Conservation (phyloP, 495 filamentous ascomycete species). For the Penicillium cosmopolitanum region DNA sequence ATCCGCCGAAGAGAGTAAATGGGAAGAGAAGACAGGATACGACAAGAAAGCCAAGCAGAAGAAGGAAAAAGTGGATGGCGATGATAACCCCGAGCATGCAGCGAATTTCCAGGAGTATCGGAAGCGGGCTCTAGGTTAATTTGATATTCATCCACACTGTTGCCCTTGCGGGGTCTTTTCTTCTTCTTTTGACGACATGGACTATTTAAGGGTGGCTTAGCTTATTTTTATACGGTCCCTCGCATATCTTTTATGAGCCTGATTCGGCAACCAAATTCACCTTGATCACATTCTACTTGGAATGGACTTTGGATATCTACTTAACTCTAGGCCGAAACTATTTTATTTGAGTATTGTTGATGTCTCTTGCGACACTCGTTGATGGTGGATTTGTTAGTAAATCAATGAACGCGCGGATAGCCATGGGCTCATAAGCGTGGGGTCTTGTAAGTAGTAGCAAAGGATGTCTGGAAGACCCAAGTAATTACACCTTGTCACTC, state of each 20-base stretch:
- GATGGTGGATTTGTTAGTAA: no score
- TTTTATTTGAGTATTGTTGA: no score
- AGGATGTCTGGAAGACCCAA: no score
- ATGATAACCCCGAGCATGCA: slow-evolving; percentile 30
- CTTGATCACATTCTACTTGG: neutral
- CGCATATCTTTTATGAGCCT: neutral
- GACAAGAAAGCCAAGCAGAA: slow-evolving; percentile 39
- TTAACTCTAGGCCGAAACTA: no score
- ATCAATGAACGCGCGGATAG: no score
- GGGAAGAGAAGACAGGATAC: slow-evolving; percentile 51
- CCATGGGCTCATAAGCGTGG: no score
- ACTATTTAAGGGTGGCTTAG: neutral
- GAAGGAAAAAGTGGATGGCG: slow-evolving; percentile 27
- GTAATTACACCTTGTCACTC: no score
- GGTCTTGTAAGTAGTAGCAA: no score
- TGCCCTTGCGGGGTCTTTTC: slow-evolving; percentile 4
- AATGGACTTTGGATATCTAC: no score
- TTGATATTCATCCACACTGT: neutral
- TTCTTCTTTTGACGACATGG: neutral
- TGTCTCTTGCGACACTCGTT: no score
- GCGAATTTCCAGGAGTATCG: slow-evolving; percentile 62
- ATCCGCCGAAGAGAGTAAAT: slow-evolving; percentile 64
- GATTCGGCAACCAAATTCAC: neutral
- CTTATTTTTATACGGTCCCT: neutral
- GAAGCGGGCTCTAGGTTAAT: slow-evolving; percentile 35